These are phyloP conservation scores for Leccinum subatratum DNA, from an alignment of 1,284 basidiomycete genomes.

Conservation along the genomic window DNA sequence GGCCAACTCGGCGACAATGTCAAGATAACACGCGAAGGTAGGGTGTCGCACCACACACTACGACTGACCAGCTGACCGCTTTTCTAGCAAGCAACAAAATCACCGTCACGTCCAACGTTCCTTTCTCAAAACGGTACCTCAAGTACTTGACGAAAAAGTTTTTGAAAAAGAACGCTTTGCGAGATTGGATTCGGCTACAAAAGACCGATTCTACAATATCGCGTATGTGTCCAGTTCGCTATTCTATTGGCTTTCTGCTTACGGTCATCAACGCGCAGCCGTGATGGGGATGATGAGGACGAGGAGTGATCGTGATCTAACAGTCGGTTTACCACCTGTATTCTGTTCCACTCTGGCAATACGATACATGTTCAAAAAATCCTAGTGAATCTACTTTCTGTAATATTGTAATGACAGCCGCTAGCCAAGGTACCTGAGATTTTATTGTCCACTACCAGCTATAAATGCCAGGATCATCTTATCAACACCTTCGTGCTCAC, in stretches of 20 bases:
- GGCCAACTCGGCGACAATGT: constrained; percentile 85
- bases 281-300: constrained; percentile 49
- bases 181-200: constrained; percentile 84
- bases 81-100: constrained; percentile 65
- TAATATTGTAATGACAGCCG: not conserved
- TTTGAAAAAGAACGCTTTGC: constrained; percentile 84
- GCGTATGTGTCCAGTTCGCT: constrained; percentile 53
- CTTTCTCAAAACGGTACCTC: constrained; percentile 89
- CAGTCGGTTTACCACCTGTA: constrained; percentile 4
- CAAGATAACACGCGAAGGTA: constrained; percentile 79
- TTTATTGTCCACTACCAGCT: constrained; percentile 1
- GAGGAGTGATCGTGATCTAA: constrained; percentile 42
- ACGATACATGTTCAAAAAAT: constrained; percentile 6
- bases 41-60: not conserved
- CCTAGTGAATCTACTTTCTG: not conserved
- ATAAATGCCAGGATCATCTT: constrained; percentile 13
- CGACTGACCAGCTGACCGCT: constrained; percentile 3
- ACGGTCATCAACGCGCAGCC: constrained; percentile 21
- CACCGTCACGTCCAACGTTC: constrained; percentile 75
- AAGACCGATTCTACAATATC: constrained; percentile 94
- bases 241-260: constrained; percentile 6
- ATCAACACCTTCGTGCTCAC: constrained; percentile 16
- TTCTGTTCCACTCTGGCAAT: constrained; percentile 10
- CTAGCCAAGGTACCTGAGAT: not conserved
- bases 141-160: constrained; percentile 97